Percentiles rank a stretch among this genome's conserved stretches.
Evolutionary conservation across 257 asterid genomes (phyloP).

Genomic region (Haberlea rhodopensis): DNA sequence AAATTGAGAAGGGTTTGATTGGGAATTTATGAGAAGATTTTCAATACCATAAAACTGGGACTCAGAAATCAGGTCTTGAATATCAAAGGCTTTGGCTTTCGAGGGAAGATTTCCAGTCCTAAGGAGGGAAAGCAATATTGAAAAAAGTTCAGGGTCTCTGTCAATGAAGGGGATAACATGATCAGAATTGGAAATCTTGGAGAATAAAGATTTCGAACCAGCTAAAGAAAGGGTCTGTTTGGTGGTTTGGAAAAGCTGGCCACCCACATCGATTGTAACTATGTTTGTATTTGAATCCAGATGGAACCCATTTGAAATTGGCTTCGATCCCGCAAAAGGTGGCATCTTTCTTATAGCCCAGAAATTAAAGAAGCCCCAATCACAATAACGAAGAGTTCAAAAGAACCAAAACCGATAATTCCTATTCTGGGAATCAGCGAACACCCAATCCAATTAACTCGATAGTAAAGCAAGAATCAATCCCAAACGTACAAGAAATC

Average conservation of each 20-base stretch:
- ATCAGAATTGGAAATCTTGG: conserved; percentile 39
- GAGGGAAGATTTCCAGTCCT: conserved; percentile 90
- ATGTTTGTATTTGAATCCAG: conserved; percentile 48
- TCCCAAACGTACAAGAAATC: not conserved
- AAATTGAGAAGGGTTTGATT: conserved; percentile 70
- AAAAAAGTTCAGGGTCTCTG: conserved; percentile 83
- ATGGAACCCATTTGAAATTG: conserved; percentile 29
- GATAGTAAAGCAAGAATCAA: not conserved
- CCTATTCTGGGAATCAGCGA: not conserved
- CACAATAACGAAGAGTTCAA: not conserved
- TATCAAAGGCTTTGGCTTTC: conserved; percentile 61
- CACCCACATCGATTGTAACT: conserved; percentile 85
- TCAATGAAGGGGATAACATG: conserved; percentile 60
- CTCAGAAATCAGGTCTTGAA: conserved; percentile 82
- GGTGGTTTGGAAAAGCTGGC: conserved; percentile 87
- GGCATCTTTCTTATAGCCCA: conserved; percentile 49
- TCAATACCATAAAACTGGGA: conserved; percentile 79
- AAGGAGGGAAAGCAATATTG: conserved; percentile 75
- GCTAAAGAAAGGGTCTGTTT: conserved; percentile 71
- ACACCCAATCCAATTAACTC: not conserved
- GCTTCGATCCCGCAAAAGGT: conserved; percentile 48
- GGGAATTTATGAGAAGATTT: conserved; percentile 54
- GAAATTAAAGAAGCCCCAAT: conserved; percentile 14
- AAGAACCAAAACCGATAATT: not conserved
- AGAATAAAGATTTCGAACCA: conserved; percentile 71